Evolutionary conservation across 2,329 filamentous ascomycete species (phyloP).

Genomic region (Xylariaceae sp.): DNA sequence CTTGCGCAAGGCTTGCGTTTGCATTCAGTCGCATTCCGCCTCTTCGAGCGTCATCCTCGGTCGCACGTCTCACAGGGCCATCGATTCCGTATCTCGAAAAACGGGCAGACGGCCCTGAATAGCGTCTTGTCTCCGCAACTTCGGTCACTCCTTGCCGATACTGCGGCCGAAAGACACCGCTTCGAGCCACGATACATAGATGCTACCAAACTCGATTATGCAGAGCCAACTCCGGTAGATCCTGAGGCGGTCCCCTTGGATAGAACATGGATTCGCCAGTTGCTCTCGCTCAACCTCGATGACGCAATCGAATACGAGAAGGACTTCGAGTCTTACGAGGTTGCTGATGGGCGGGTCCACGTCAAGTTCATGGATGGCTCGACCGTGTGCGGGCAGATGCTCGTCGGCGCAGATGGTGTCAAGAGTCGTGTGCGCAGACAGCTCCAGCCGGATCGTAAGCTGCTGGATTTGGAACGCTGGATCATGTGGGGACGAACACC

Average conservation of each 20-base stretch:
- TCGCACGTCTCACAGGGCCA: slow-evolving; percentile 28
- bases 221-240: slow-evolving; percentile 18
- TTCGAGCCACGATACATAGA: slow-evolving; percentile 32
- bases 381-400: slow-evolving; percentile 23
- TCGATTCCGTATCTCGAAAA: slow-evolving; percentile 31
- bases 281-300: slow-evolving; percentile 26
- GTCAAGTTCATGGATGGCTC: slow-evolving; percentile 31
- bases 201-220: slow-evolving; percentile 24
- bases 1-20: slow-evolving; percentile 34
- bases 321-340: slow-evolving; percentile 28
- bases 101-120: slow-evolving; percentile 25
- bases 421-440: slow-evolving; percentile 32
- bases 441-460: slow-evolving; percentile 30
- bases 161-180: slow-evolving; percentile 20
- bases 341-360: slow-evolving; percentile 22
- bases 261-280: slow-evolving; percentile 31
- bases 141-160: slow-evolving; percentile 22
- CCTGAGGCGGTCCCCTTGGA: slow-evolving; percentile 28
- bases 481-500: slow-evolving; percentile 33
- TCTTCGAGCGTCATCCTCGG: slow-evolving; percentile 30
- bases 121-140: slow-evolving; percentile 28
- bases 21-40: slow-evolving; percentile 30
- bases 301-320: slow-evolving; percentile 32
- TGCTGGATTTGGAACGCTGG: slow-evolving; percentile 33
- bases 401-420: slow-evolving; percentile 34